A percentile compares a stretch with the other conserved stretches of the same genome.
Conservation (phyloP, 352 stramenopile species). For the Elongisporangium undulatum region DNA sequence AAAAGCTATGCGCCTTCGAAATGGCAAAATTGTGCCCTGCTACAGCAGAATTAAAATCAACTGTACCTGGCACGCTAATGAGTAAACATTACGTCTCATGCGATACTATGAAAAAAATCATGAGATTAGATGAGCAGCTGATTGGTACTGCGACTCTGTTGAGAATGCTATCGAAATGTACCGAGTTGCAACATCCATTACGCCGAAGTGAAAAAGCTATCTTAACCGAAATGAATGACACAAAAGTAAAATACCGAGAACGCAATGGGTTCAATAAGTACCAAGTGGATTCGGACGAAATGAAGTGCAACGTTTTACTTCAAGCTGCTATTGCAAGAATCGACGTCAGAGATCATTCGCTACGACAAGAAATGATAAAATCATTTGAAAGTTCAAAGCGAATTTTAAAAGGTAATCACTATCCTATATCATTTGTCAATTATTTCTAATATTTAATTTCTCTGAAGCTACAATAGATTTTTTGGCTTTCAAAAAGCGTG, state of each 20-base stretch:
- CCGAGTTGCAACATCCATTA: conserved; percentile 20
- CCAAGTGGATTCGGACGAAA: conserved; percentile 6
- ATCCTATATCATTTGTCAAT: not conserved
- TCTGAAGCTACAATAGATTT: conserved; percentile 14
- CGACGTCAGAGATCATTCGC: conserved; percentile 4
- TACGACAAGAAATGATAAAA: conserved; percentile 15
- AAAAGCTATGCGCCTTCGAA: conserved; percentile 22
- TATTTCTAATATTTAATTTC: not conserved
- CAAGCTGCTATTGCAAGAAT: conserved; percentile 23
- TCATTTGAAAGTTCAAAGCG: conserved; percentile 13
- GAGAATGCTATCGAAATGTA: conserved; percentile 16
- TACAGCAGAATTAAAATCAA: conserved; percentile 21
- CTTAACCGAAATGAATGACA: conserved; percentile 21
- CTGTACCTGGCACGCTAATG: conserved; percentile 54
- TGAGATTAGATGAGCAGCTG: conserved; percentile 8
- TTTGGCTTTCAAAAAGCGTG: conserved; percentile 6
- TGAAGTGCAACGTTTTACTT: conserved; percentile 31
- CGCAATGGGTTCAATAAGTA: conserved; percentile 6
- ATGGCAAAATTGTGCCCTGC: conserved; percentile 15
- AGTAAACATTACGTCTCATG: conserved; percentile 56
- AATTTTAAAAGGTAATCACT: conserved; percentile 19
- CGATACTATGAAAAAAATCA: conserved; percentile 52
- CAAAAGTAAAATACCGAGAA: conserved; percentile 10
- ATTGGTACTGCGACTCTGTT: conserved; percentile 14
- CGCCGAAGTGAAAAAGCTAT: conserved; percentile 22